Evolutionary conservation across 2,329 filamentous ascomycete genomes (phyloP).

Genomic region (Ceratocystis ficicola): DNA sequence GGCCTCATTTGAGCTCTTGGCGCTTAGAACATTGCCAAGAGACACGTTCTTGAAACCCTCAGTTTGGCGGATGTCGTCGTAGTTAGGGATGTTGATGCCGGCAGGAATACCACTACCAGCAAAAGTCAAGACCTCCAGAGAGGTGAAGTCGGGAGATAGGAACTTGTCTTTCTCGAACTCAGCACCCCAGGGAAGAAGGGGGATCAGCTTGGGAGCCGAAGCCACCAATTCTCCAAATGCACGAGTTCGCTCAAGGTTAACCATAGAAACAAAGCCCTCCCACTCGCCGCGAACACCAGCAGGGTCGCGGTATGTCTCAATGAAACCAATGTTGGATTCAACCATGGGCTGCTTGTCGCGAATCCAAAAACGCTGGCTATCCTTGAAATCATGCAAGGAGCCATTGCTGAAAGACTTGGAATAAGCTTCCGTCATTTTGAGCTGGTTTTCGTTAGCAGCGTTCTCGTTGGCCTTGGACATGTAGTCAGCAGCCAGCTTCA

Average conservation of each 20-base stretch:
- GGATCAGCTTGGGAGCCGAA: conserved; percentile 70
- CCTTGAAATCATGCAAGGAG: conserved; percentile 65
- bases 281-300: conserved; percentile 71
- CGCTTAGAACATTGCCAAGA: conserved; percentile 81
- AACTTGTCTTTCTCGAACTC: conserved; percentile 97
- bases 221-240: conserved; percentile 79
- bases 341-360: conserved; percentile 69
- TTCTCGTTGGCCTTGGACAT: conserved; percentile 56
- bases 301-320: conserved; percentile 76
- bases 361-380: conserved; percentile 71
- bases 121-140: conserved; percentile 80
- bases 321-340: conserved; percentile 71
- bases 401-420: conserved; percentile 62
- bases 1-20: conserved; percentile 83
- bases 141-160: conserved; percentile 88
- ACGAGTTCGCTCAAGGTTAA: conserved; percentile 57
- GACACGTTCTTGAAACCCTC: conserved; percentile 90
- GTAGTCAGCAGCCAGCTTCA: conserved; percentile 55
- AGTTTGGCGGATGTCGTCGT: conserved; percentile 66
- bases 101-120: conserved; percentile 51
- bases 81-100: conserved; percentile 58
- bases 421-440: conserved; percentile 62
- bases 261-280: conserved; percentile 65
- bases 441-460: conserved; percentile 61
- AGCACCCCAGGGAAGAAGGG: conserved; percentile 72